Evolutionary conservation across 2,329 filamentous ascomycete species (phyloP).

Genomic region (Aureobasidium sp.): DNA sequence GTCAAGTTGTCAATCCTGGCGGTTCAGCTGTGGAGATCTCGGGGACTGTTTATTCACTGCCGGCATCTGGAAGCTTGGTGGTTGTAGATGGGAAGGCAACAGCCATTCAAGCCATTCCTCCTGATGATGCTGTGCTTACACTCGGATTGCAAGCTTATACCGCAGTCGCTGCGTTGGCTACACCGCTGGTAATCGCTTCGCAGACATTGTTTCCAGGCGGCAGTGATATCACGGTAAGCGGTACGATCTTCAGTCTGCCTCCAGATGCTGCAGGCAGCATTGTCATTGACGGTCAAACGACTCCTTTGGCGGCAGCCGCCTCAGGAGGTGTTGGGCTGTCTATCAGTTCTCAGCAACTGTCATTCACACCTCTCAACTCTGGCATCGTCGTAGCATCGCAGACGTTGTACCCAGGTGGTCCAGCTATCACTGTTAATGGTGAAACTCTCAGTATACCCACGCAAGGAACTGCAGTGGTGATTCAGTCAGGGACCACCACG

Average conservation of each 20-base stretch:
- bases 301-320: background rate
- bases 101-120: background rate
- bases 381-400: background rate
- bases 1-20: background rate
- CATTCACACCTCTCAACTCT: background rate
- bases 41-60: background rate
- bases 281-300: background rate
- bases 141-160: background rate
- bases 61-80: background rate
- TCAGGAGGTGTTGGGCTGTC: background rate
- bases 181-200: background rate
- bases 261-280: background rate
- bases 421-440: constrained; percentile 24
- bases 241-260: background rate
- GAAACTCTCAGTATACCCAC: background rate
- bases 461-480: background rate
- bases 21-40: background rate
- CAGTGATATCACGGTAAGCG: background rate
- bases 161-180: background rate
- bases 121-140: background rate
- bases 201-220: background rate
- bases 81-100: background rate
- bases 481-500: background rate
- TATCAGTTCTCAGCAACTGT: background rate
- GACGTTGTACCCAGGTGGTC: constrained; percentile 14